Conservation (phyloP, 2,329 filamentous ascomycete genomes). For the Penicillium verrucosum region DNA sequence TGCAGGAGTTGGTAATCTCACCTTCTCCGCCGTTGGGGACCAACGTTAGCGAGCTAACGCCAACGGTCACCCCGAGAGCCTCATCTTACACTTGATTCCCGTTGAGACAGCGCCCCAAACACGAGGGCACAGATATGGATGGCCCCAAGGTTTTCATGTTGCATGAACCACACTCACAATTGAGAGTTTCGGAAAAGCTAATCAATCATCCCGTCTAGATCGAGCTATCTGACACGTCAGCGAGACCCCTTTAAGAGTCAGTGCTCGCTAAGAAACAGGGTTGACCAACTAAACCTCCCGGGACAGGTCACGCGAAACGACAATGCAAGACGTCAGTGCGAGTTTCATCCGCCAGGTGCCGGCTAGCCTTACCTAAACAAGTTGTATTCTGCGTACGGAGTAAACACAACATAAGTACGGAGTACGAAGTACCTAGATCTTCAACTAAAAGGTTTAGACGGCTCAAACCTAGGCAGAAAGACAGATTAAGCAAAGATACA, state of each 20-base stretch:
- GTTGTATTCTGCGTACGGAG: neutral
- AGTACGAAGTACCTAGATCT: neutral
- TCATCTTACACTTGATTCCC: neutral
- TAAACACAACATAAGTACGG: neutral
- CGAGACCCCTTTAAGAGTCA: neutral
- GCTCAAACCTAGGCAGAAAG: neutral
- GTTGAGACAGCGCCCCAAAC: neutral
- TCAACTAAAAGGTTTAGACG: neutral
- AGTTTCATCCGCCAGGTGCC: conserved; percentile 12
- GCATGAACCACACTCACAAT: conserved; percentile 2
- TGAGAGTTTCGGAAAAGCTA: neutral
- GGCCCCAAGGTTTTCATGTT: neutral
- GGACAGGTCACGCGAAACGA: conserved; percentile 9
- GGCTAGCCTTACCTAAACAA: neutral
- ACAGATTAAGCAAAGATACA: conserved; percentile 3
- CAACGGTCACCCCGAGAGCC: conserved; percentile 1
- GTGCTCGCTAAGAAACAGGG: neutral
- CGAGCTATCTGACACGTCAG: conserved; percentile 18
- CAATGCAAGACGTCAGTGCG: conserved; percentile 1
- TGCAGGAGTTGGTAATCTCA: neutral
- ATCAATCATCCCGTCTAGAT: neutral
- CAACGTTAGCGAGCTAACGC: neutral
- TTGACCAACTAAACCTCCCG: neutral
- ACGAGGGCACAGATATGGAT: neutral
- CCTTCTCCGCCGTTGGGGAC: neutral